Percentiles rank a stretch among this genome's conserved stretches.
phyloP scores from a whole-genome alignment of 352 stramenopile genomes.

The Elongisporangium prolatum region DNA sequence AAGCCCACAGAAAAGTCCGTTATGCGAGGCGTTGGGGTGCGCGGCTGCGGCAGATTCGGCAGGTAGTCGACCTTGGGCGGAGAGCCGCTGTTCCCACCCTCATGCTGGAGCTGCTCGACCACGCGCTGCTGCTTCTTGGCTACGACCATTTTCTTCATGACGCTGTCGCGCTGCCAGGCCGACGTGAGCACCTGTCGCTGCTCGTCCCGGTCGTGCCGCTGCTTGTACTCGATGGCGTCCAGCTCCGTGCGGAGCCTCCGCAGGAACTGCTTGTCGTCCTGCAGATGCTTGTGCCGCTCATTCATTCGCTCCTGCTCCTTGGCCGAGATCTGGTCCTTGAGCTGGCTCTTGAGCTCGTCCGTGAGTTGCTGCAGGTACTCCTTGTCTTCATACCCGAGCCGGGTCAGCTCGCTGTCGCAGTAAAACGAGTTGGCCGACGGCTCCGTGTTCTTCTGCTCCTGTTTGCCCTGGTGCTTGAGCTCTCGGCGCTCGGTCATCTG shows the following conservation, averaged over 20 bases:
- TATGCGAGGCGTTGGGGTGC: slow-evolving; percentile 13
- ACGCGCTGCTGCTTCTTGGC: slow-evolving; percentile 56
- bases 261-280: slow-evolving; percentile 56
- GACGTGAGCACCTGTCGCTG: slow-evolving; percentile 51
- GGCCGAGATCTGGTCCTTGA: slow-evolving; percentile 52
- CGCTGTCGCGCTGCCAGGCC: slow-evolving; percentile 54
- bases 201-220: slow-evolving; percentile 44
- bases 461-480: slow-evolving; percentile 20
- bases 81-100: neutral
- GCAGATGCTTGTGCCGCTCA: slow-evolving; percentile 30
- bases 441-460: slow-evolving; percentile 26
- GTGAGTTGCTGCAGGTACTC: slow-evolving; percentile 32
- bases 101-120: slow-evolving; percentile 33
- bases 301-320: slow-evolving; percentile 45
- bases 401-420: slow-evolving; percentile 42
- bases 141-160: slow-evolving; percentile 62
- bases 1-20: slow-evolving; percentile 72
- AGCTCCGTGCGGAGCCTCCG: slow-evolving; percentile 52
- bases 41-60: slow-evolving; percentile 20
- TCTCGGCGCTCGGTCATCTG: slow-evolving; percentile 47
- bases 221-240: slow-evolving; percentile 54
- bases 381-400: slow-evolving; percentile 47
- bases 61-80: slow-evolving; percentile 15
- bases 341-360: slow-evolving; percentile 46
- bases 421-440: slow-evolving; percentile 54